phyloP scores from a whole-genome alignment of 768 basidiomycete species.

The Phylloporus arenicola region DNA sequence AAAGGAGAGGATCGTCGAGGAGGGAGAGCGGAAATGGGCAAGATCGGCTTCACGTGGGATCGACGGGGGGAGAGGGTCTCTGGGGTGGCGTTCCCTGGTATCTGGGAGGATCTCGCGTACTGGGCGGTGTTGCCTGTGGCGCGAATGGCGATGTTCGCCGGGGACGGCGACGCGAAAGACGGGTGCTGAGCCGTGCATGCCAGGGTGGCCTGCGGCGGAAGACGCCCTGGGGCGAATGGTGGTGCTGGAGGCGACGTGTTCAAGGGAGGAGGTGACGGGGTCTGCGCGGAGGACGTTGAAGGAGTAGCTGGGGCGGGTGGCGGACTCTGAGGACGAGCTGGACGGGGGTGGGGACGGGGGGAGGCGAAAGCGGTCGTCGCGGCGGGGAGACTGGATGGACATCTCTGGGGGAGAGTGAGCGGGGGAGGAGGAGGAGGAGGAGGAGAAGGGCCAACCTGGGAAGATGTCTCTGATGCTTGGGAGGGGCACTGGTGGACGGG shows the following conservation, averaged over 20 bases:
- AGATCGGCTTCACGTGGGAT: constrained; percentile 30
- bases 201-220: constrained; percentile 11
- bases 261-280: constrained; percentile 37
- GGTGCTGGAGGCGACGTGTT: constrained; percentile 41
- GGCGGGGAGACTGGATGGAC: not conserved
- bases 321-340: constrained; percentile 27
- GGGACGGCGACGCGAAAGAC: constrained; percentile 37
- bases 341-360: constrained; percentile 23
- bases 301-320: constrained; percentile 25
- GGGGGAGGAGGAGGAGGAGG: not conserved
- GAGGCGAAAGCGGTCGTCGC: not conserved
- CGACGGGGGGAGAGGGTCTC: constrained; percentile 23
- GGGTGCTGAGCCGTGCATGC: constrained; percentile 32
- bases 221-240: constrained; percentile 32
- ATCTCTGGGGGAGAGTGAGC: constrained; percentile 1
- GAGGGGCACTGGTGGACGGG: constrained; percentile 28
- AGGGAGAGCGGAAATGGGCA: constrained; percentile 25
- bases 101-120: constrained; percentile 24
- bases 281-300: constrained; percentile 44
- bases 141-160: constrained; percentile 11
- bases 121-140: constrained; percentile 15
- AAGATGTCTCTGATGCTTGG: constrained; percentile 55
- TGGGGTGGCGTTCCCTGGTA: constrained; percentile 21
- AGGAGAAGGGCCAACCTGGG: constrained; percentile 35
- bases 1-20: constrained; percentile 32